phyloP scores from a whole-genome alignment of 371 early-diverging fungal species.

The Syncephalis fuscata region DNA sequence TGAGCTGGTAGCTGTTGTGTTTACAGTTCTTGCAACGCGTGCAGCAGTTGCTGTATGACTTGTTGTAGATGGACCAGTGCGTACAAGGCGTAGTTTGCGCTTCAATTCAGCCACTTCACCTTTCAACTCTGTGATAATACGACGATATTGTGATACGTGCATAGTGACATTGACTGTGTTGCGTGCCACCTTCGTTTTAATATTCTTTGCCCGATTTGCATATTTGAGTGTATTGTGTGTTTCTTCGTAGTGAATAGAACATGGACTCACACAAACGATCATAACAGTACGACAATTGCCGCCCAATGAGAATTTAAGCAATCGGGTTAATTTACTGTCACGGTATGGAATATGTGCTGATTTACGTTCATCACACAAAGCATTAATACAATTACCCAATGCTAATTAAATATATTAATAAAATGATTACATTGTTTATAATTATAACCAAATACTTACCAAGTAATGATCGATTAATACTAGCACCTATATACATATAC shows the following conservation, averaged over 20 bases:
- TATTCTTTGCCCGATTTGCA: constrained; percentile 66
- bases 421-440: constrained; percentile 8
- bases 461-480: constrained; percentile 75
- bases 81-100: constrained; percentile 11
- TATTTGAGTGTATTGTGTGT: constrained; percentile 82
- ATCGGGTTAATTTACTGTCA: constrained; percentile 73
- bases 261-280: constrained; percentile 71
- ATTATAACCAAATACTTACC: constrained; percentile 1
- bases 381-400: constrained; percentile 85
- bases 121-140: constrained; percentile 31
- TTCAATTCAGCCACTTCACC: constrained; percentile 41
- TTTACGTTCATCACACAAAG: constrained; percentile 45
- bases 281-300: constrained; percentile 73
- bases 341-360: constrained; percentile 62
- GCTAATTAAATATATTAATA: constrained; percentile 26
- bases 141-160: constrained; percentile 39
- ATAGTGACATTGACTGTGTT: constrained; percentile 31
- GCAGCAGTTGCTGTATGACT: too few relatives aligned
- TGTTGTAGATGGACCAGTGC: too few relatives aligned
- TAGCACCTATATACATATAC: constrained; percentile 31
- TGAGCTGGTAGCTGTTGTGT: too few relatives aligned
- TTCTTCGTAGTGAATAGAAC: constrained; percentile 53
- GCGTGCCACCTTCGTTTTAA: constrained; percentile 38
- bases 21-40: too few relatives aligned
- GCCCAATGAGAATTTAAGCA: constrained; percentile 70